Base-by-base conservation (phyloP, 1,284 basidiomycete genomes). In the Puccinia novopanici region DNA sequence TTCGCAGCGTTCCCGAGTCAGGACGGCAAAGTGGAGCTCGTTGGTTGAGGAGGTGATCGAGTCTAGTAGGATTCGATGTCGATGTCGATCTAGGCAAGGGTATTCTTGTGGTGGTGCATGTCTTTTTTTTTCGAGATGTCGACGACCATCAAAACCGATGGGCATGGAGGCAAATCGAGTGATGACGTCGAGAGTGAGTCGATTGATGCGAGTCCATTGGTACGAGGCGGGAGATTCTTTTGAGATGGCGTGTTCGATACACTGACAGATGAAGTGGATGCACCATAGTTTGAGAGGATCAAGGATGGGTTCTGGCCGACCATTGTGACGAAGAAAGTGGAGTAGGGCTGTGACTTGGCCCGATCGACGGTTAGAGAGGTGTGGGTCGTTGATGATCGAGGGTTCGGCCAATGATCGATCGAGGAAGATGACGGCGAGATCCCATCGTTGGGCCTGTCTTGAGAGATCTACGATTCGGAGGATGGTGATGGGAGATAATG, bases 381-480 rank as follows among this genome's bases (percentile, higher is more conserved):
- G 34, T 8, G 52, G 19, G 19, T 57, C 37, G 19, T 54, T 24
- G 19, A 40, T 5, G 48, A 70, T 70, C 17, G 50, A 17, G 1
- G n/a, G 30, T 50, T 72, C 48, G n/a, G 19, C 27, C 6, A n/a
- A 27, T n/a, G 52, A 54, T 63, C 55, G 22, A 22, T 52, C 48
- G 42, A 71, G 48, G 55, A 80, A 63, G 52, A 80, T 72, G 37
- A 80, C 57, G 37, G 45, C 68, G 8, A 80, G 55, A 73, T 72
- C 77, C 77, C 77, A 80, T 30, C 77, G 77, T 13, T 70, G 52
- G 34, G 54, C 52, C 8, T 55, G 50, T 4, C 67, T 37, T 48
- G 54, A 22, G 15, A 80, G 54, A 61, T 80, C 77, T 22, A 80
- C 63, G 40, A 80, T 48, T 61, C 77, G 71, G n/a, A 72, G 40